Evolutionary conservation across 78 protist species (phyloP).

Genomic region (Planoprotostelium fungivorum): DNA sequence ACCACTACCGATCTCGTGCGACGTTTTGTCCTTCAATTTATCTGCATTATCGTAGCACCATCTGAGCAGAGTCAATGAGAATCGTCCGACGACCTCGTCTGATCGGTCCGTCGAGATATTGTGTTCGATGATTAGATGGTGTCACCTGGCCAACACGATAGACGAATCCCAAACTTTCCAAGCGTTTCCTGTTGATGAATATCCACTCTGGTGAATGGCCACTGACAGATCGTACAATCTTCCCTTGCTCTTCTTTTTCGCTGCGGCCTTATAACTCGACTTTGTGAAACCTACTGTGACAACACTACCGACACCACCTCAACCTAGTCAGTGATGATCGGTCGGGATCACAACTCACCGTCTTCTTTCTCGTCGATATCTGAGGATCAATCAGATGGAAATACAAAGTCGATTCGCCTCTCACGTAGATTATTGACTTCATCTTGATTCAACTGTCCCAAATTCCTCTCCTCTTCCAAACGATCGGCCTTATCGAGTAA

Average conservation of each 20-base stretch:
- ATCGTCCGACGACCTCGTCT: too few relatives aligned
- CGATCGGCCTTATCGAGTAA: background rate
- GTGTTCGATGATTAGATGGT: too few relatives aligned
- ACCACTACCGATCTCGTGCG: background rate
- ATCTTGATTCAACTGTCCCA: background rate
- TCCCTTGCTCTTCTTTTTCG: background rate
- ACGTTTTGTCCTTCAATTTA: background rate
- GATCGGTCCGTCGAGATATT: too few relatives aligned
- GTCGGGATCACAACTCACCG: background rate
- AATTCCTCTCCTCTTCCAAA: background rate
- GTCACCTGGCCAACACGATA: background rate
- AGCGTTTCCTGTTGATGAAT: background rate
- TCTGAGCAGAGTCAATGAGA: too few relatives aligned
- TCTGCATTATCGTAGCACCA: background rate
- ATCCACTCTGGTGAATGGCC: background rate
- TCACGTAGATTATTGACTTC: background rate
- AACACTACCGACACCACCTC: background rate
- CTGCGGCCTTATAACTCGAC: background rate
- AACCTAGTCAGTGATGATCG: background rate
- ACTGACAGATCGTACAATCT: background rate
- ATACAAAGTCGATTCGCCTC: too few relatives aligned
- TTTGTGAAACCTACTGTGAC: background rate
- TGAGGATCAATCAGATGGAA: background rate
- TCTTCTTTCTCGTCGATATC: background rate
- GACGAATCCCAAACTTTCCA: background rate